phyloP scores from a whole-genome alignment of 2,329 filamentous ascomycete species.

The Pseudopyrenochaeta lycopersici region DNA sequence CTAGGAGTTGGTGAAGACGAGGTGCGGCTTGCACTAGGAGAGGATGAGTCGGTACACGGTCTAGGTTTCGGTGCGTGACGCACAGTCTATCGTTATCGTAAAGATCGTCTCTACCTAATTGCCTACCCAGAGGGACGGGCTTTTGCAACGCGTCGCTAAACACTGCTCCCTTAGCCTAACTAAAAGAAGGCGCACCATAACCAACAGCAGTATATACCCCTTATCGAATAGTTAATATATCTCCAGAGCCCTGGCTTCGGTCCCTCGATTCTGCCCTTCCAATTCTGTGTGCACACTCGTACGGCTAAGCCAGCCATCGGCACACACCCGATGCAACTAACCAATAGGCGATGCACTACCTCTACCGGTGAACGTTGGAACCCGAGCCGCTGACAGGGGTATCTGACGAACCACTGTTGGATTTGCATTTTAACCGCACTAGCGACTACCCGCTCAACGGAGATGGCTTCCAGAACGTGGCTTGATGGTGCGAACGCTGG shows the following conservation, averaged over 20 bases:
- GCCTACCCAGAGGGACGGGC: not conserved
- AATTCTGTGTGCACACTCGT: not conserved
- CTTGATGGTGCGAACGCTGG: not conserved
- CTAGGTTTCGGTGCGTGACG: constrained; percentile 62
- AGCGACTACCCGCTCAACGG: not conserved
- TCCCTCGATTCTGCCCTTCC: constrained; percentile 10
- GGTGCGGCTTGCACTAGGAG: constrained; percentile 84
- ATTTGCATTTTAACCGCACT: constrained; percentile 9
- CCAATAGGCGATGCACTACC: constrained; percentile 9
- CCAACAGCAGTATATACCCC: constrained; percentile 11
- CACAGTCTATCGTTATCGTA: constrained; percentile 1
- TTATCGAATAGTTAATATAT: constrained; percentile 10
- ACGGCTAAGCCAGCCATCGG: not conserved
- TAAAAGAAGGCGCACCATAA: not conserved
- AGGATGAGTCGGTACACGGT: constrained; percentile 86
- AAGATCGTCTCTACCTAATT: not conserved
- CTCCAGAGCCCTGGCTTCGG: not conserved
- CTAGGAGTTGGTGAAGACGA: constrained; percentile 91
- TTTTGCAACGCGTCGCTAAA: constrained; percentile 12
- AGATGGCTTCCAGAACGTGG: not conserved
- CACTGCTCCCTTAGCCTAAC: not conserved
- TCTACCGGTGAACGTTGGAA: constrained; percentile 14
- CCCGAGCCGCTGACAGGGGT: constrained; percentile 13
- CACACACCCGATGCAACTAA: not conserved
- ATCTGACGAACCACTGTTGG: constrained; percentile 6